These are phyloP conservation scores for Plasmodium vivax DNA, from an alignment of 169 alveolate species.

Conservation along the genomic window DNA sequence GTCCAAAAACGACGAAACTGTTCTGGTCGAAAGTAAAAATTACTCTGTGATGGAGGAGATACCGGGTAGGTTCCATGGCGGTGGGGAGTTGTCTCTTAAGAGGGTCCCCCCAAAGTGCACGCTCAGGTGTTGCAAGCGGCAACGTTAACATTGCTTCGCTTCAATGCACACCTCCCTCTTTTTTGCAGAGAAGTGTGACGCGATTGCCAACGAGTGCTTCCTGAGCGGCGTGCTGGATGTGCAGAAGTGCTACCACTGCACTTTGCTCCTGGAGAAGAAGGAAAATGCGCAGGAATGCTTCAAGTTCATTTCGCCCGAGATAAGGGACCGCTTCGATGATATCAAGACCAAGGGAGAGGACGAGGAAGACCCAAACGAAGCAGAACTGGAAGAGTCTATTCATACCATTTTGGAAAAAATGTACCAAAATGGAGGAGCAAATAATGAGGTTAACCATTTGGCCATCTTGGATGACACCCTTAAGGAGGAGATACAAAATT, in stretches of 20 bases:
- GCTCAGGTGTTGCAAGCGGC: background rate
- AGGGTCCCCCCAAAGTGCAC: background rate
- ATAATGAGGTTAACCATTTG: background rate
- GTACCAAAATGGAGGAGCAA: background rate
- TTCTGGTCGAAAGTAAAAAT: background rate
- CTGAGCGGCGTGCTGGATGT: background rate
- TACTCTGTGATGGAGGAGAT: background rate
- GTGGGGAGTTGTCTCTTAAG: background rate
- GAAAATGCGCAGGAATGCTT: background rate
- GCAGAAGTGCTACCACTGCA: conserved; percentile 1
- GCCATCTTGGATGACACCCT: background rate
- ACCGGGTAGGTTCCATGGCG: background rate
- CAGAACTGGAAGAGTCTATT: background rate
- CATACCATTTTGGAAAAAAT: background rate
- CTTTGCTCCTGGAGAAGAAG: background rate
- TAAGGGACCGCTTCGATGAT: background rate
- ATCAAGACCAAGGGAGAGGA: background rate
- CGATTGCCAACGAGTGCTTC: background rate
- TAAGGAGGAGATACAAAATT: background rate
- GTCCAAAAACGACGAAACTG: background rate
- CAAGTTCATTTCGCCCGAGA: background rate
- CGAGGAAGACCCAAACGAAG: background rate
- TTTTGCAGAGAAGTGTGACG: background rate
- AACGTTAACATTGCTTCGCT: background rate
- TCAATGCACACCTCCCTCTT: background rate